phyloP scores from a whole-genome alignment of 2,329 filamentous ascomycete species.

The Aspergillus phoenicis region DNA sequence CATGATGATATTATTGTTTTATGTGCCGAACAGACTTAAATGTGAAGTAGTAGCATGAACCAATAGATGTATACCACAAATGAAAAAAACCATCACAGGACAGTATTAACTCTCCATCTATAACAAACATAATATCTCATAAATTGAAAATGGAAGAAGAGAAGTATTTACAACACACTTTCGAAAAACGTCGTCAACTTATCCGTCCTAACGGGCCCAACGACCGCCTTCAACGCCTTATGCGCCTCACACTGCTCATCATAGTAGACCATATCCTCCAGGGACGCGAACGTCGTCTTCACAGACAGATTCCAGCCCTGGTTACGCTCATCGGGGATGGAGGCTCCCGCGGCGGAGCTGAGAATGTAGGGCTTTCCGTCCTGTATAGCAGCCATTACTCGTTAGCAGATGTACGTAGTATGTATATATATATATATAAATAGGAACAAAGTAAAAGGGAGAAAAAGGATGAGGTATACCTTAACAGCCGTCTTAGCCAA shows the following conservation, averaged over 20 bases:
- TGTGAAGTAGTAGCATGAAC: too few species aligned
- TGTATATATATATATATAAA: too few species aligned
- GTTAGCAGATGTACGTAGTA: too few species aligned
- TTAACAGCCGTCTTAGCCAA: conserved; percentile 49
- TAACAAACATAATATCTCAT: too few species aligned
- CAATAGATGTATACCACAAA: too few species aligned
- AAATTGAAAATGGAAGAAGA: background rate
- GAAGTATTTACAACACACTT: conserved; percentile 32
- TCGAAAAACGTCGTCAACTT: conserved; percentile 42
- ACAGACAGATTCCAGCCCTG: conserved; percentile 68
- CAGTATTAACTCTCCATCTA: too few species aligned
- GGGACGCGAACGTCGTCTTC: conserved; percentile 63
- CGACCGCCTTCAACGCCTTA: conserved; percentile 47
- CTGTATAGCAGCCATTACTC: conserved; percentile 42
- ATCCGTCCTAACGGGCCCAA: conserved; percentile 37
- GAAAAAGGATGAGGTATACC: conserved; percentile 30
- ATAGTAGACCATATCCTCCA: conserved; percentile 72
- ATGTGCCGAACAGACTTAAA: too few species aligned
- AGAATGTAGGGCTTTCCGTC: conserved; percentile 72
- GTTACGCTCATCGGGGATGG: conserved; percentile 60
- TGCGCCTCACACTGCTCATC: conserved; percentile 63
- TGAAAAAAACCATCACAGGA: too few species aligned
- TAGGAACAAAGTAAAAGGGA: background rate
- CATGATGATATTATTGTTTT: too few species aligned
- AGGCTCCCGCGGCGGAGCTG: conserved; percentile 56